Percentiles rank a stretch among this genome's conserved stretches.
These are phyloP conservation scores for Candida easanensis DNA, from an alignment of 805 yeast species.

Conservation along the genomic window DNA sequence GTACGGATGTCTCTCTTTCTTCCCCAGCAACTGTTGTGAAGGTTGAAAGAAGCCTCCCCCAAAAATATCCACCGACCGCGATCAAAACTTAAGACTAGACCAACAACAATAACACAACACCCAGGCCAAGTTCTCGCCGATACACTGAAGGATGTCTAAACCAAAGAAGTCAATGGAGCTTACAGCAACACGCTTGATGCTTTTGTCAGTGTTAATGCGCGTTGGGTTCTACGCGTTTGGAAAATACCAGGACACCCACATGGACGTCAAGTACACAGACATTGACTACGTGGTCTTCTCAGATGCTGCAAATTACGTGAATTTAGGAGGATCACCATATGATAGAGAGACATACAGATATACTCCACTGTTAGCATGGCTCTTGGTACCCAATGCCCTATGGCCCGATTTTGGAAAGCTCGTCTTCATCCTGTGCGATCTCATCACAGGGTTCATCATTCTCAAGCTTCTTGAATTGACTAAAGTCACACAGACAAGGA, in stretches of 20 bases:
- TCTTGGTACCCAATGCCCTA: constrained; percentile 63
- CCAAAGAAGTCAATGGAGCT: neutral
- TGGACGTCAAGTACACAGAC: constrained; percentile 87
- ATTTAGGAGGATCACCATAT: constrained; percentile 63
- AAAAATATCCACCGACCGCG: too few species aligned
- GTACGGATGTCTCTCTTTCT: too few species aligned
- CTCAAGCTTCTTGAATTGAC: constrained; percentile 38
- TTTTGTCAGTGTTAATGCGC: constrained; percentile 38
- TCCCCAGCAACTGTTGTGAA: too few species aligned
- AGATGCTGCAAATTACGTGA: constrained; percentile 80
- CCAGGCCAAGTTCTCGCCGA: too few species aligned
- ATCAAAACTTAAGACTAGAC: too few species aligned
- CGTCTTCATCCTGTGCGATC: constrained; percentile 72
- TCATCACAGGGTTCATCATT: constrained; percentile 72
- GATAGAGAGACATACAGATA: constrained; percentile 85
- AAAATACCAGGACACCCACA: constrained; percentile 75
- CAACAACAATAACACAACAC: too few species aligned
- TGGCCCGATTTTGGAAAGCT: constrained; percentile 73
- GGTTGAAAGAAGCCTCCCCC: too few species aligned
- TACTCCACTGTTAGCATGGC: constrained; percentile 88
- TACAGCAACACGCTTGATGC: constrained; percentile 13
- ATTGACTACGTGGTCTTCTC: constrained; percentile 92
- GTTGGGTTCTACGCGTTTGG: constrained; percentile 74
- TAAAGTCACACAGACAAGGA: constrained; percentile 24
- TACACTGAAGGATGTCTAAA: too few species aligned